Conservation (phyloP, 2,329 filamentous ascomycete genomes). For the Rugonectria rugulosa region DNA sequence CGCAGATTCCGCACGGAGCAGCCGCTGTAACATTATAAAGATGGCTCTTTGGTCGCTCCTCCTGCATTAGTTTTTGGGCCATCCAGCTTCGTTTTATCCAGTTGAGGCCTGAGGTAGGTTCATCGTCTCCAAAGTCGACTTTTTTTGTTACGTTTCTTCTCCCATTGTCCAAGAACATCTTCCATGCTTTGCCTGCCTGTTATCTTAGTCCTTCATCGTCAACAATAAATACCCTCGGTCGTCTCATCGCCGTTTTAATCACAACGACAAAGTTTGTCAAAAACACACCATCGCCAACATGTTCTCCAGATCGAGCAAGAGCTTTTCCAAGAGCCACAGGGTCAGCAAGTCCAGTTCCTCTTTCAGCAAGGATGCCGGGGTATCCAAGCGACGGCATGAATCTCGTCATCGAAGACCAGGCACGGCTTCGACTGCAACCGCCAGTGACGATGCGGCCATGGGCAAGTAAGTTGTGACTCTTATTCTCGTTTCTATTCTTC, state of each 20-base stretch:
- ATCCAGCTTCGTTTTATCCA: slow-evolving; percentile 25
- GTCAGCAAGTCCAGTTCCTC: slow-evolving; percentile 59
- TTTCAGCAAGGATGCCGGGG: slow-evolving; percentile 61
- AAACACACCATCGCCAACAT: slow-evolving; percentile 41
- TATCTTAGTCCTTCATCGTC: slow-evolving; percentile 15
- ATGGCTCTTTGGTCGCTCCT: slow-evolving; percentile 23
- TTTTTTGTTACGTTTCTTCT: slow-evolving; percentile 25
- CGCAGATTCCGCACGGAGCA: slow-evolving; percentile 33
- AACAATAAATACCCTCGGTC: slow-evolving; percentile 15
- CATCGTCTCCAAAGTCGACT: slow-evolving; percentile 17
- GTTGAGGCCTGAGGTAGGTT: slow-evolving; percentile 46
- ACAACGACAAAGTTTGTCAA: slow-evolving; percentile 3
- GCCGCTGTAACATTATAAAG: slow-evolving; percentile 37
- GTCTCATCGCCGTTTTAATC: slow-evolving; percentile 23
- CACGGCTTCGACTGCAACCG: slow-evolving; percentile 52
- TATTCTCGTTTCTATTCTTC: background rate
- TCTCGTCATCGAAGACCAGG: slow-evolving; percentile 55
- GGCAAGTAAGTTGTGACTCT: slow-evolving; percentile 50
- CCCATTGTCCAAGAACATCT: slow-evolving; percentile 6
- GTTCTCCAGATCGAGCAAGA: slow-evolving; percentile 59
- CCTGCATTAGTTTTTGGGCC: slow-evolving; percentile 10
- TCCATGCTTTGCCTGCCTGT: slow-evolving; percentile 8
- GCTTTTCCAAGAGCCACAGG: slow-evolving; percentile 62
- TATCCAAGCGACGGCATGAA: slow-evolving; percentile 64
- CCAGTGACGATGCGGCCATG: slow-evolving; percentile 50